Conservation (phyloP, 805 yeast species). For the Metschnikowia lunata region DNA sequence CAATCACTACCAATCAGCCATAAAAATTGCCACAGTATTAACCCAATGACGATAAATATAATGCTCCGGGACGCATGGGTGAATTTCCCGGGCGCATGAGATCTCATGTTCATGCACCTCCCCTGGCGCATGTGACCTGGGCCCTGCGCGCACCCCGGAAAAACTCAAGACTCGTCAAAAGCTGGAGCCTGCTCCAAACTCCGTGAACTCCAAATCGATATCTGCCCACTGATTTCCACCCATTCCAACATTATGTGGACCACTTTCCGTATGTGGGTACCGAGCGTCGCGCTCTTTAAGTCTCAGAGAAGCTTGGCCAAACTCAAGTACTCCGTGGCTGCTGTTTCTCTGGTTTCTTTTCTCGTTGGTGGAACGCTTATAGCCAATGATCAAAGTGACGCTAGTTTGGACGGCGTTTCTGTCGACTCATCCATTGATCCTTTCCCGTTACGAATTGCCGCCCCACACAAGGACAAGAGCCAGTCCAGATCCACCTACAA, state of each 20-base stretch:
- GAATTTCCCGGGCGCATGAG: too few species aligned
- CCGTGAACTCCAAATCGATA: too few species aligned
- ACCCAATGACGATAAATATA: too few species aligned
- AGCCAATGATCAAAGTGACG: conserved; percentile 21
- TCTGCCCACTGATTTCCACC: background rate
- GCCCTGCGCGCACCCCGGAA: too few species aligned
- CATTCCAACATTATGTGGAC: conserved; percentile 1
- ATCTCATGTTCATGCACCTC: too few species aligned
- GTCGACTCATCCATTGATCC: conserved; percentile 52
- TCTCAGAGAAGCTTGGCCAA: background rate
- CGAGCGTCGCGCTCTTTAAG: background rate
- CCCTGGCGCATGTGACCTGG: too few species aligned
- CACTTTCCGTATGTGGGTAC: background rate
- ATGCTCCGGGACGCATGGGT: too few species aligned
- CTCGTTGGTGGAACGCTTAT: conserved; percentile 14
- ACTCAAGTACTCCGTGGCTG: background rate
- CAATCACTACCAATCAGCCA: too few species aligned
- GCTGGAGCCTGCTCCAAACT: too few species aligned
- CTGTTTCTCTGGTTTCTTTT: conserved; percentile 13
- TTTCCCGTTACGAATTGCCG: conserved; percentile 30
- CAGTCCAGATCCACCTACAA: conserved; percentile 37
- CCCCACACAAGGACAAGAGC: conserved; percentile 7
- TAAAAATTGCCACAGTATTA: too few species aligned
- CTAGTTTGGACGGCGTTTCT: conserved; percentile 22
- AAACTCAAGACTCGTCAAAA: too few species aligned